Evolutionary conservation across 768 basidiomycete species (phyloP), one percentile per base, ranked within the genome.

Genomic region (Auriscalpium vulgare): DNA sequence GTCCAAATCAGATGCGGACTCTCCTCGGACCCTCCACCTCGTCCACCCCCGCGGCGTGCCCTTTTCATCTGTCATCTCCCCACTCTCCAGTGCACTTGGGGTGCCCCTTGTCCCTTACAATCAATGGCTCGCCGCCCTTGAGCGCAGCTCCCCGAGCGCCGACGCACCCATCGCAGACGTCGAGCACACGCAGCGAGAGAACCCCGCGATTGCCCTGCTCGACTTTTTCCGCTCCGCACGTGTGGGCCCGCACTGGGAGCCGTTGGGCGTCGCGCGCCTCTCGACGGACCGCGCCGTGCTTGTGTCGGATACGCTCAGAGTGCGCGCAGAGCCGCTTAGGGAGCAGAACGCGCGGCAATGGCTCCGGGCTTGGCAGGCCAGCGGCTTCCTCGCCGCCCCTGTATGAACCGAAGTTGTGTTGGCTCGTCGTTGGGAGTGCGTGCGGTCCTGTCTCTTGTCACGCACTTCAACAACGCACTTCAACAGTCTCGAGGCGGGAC

Each of bases 61-160:
- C 13, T 67, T 65, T 58, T 48, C 56, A n/a, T 11, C 50, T 6
- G 47, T 67, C 37, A 54, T 67, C 38, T 23, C n/a, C 2, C 54
- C 49, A n/a, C 53, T 63, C 13, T 58, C 67, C 0, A 49, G 53
- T 17, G 44, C 51, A 8, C 57, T 68, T 23, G 37, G 53, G 19
- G 56, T 68, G 21, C 62, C 63, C 9, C 56, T 66, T 11, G 64
- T 68, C 8, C 61, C 67, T 0, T 68, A 57, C 46, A 10, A 51
- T 5, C 53, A 62, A 23, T 68, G 67, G 67, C 37, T 68, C 23
- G 47, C 29, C 11, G 57, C 37, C 13, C 65, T 68, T 49, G 55
- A 61, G 7, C 23, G 46, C 11, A 56, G 45, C 16, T 48, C 53
- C 50, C 29, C 29, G 29, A 29, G 29, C 29, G 55, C 57, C 34